Base-by-base conservation (phyloP, 768 basidiomycete genomes). In the Termitomyces eurrhizus region DNA sequence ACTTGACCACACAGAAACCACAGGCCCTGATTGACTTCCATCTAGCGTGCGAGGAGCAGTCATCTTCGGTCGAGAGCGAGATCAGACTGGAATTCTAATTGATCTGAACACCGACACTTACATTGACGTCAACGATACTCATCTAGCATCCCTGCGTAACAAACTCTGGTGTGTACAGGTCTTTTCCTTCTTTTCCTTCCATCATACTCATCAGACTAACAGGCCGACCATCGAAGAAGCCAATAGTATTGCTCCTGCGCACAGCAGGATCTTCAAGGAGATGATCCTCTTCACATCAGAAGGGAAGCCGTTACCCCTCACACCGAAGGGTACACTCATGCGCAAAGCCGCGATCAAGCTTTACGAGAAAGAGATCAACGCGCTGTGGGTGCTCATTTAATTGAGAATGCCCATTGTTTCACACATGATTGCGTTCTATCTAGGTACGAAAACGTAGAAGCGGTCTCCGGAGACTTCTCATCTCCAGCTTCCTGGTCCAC, bases 241-340 rank as follows among this genome's bases (percentile, higher is more conserved):
- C 2, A 82, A 81, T 62, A 69, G 60, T 16, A 65, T 66, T 4
- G 74, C 76, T 0, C 79, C 80, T 0, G 58, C 70, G 0, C 79
- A 75, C 50, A 78, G 77, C 57, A 70, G 75, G 14, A 73, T 81
- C 6, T 80, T 79, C 67, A 80, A 79, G 59, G 79, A 84, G 62
- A 80, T 83, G 79, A 79, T 85, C 41, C 42, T 83, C 35, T 69
- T 83, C 14, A 72, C 81, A 0, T 67, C 71, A 7, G 64, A 66
- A 4, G 70, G 69, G 0, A 80, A 80, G 56, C 80, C 78, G 0
- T 68, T 84, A 52, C 69, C 74, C 4, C 74, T 76, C 14, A 70
- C 80, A 0, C 75, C 69, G 0, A 85, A 83, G 64, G 78, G 78
- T 4, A 79, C 82, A 0, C 72, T 81, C 6, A 67, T 70, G 37